Percentiles rank a stretch among this genome's conserved stretches.
phyloP scores from a whole-genome alignment of 768 basidiomycete species.

The Psilocybe cyanescens region DNA sequence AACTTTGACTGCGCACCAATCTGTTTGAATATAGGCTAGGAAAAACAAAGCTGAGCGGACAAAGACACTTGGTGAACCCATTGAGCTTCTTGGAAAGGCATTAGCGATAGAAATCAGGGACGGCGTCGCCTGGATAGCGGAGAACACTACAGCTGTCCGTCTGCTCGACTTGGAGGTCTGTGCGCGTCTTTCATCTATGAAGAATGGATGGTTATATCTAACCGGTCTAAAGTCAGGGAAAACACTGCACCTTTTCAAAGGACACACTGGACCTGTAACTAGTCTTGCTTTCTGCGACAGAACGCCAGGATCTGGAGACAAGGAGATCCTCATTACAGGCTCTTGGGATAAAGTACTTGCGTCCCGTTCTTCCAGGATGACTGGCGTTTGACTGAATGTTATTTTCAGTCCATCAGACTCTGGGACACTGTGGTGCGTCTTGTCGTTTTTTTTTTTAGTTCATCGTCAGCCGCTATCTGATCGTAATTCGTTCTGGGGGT shows the following conservation, averaged over 20 bases:
- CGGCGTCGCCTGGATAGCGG: slow-evolving; percentile 83
- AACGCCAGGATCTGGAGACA: slow-evolving; percentile 38
- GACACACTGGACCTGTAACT: slow-evolving; percentile 91
- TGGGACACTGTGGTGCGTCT: slow-evolving; percentile 80
- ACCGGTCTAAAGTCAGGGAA: slow-evolving; percentile 67
- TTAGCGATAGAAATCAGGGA: slow-evolving; percentile 69
- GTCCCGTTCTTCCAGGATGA: slow-evolving; percentile 2
- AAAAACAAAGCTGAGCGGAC: slow-evolving; percentile 71
- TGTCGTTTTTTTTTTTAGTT: neutral
- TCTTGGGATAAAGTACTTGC: slow-evolving; percentile 86
- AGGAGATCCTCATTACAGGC: slow-evolving; percentile 75
- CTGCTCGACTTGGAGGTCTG: slow-evolving; percentile 79
- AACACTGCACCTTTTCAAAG: slow-evolving; percentile 74
- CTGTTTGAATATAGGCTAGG: slow-evolving; percentile 52
- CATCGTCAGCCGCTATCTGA: neutral
- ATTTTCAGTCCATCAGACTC: slow-evolving; percentile 74
- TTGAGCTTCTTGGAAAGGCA: slow-evolving; percentile 76
- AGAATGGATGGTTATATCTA: neutral
- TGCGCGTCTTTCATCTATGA: neutral
- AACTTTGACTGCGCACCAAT: neutral
- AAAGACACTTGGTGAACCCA: slow-evolving; percentile 77
- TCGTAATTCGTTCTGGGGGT: neutral
- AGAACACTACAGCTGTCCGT: slow-evolving; percentile 76
- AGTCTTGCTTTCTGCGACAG: slow-evolving; percentile 70
- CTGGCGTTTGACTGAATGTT: slow-evolving; percentile 9